phyloP scores from a whole-genome alignment of 495 filamentous ascomycete species.

The Trypethelium eluteriae region DNA sequence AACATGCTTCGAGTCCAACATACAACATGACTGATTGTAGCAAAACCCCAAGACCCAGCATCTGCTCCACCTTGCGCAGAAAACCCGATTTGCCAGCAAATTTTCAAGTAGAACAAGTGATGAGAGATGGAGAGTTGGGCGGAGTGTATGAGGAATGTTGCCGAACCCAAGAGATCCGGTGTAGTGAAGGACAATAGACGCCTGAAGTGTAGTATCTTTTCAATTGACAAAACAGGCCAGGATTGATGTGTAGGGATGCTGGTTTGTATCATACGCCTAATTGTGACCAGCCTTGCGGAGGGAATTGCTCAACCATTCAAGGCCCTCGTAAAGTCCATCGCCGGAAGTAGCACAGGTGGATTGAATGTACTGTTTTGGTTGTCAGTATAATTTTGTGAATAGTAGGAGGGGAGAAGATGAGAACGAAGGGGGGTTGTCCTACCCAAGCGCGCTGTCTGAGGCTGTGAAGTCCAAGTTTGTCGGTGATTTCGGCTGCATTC shows the following conservation, averaged over 20 bases:
- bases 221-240: not conserved
- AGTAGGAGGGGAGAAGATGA: not conserved
- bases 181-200: not conserved
- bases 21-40: slow-evolving; percentile 8
- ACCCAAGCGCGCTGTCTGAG: slow-evolving; percentile 97
- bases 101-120: slow-evolving; percentile 11
- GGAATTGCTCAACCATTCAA: slow-evolving; percentile 96
- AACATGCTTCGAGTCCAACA: slow-evolving; percentile 6
- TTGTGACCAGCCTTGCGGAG: slow-evolving; percentile 84
- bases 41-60: slow-evolving; percentile 11
- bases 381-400: slow-evolving; percentile 8
- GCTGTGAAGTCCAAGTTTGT: slow-evolving; percentile 98
- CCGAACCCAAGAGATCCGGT: not conserved
- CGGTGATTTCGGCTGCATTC: slow-evolving; percentile 98
- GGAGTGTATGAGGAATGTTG: slow-evolving; percentile 5
- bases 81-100: slow-evolving; percentile 12
- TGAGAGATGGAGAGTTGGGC: slow-evolving; percentile 11
- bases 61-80: slow-evolving; percentile 9
- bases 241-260: not conserved
- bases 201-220: not conserved
- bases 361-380: slow-evolving; percentile 79
- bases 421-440: slow-evolving; percentile 39
- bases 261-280: slow-evolving; percentile 38
- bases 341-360: slow-evolving; percentile 98
- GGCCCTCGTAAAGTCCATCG: slow-evolving; percentile 99